These are phyloP conservation scores for Fusarium circinatum DNA, from an alignment of 2,329 filamentous ascomycete genomes.

Conservation along the genomic window DNA sequence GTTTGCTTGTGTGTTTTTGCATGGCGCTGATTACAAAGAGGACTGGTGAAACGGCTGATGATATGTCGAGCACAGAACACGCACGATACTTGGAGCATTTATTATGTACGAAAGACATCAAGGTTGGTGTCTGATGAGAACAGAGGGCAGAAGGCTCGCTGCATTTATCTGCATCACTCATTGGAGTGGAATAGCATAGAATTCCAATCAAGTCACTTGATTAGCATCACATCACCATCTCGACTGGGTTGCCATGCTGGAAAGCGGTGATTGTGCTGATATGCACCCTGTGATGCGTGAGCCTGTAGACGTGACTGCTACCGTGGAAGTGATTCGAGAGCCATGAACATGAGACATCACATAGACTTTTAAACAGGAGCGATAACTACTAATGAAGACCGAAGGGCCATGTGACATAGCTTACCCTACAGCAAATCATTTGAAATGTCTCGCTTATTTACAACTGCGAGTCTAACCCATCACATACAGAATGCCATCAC, in stretches of 20 bases:
- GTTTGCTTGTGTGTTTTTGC: constrained; percentile 29
- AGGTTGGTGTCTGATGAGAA: constrained; percentile 17
- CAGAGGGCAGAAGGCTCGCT: constrained; percentile 5
- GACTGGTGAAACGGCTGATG: constrained; percentile 30
- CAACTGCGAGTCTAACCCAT: neutral
- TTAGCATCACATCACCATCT: neutral
- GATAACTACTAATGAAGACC: neutral
- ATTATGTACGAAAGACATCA: constrained; percentile 25
- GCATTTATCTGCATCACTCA: constrained; percentile 14
- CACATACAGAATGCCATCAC: neutral
- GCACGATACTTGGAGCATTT: constrained; percentile 30
- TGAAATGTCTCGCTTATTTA: neutral
- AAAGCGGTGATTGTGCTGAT: neutral
- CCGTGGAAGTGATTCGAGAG: neutral
- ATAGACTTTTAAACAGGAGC: too few relatives aligned
- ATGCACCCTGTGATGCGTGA: neutral
- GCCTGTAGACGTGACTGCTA: neutral
- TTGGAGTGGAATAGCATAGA: constrained; percentile 20
- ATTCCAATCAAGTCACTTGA: constrained; percentile 16
- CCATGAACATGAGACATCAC: neutral
- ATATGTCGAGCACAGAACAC: constrained; percentile 25
- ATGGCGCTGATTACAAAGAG: constrained; percentile 40
- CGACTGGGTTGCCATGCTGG: neutral
- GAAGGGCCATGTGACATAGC: too few relatives aligned
- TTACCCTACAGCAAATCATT: neutral